Conservation (phyloP, 2,329 filamentous ascomycete genomes). For the Ustulina deusta region DNA sequence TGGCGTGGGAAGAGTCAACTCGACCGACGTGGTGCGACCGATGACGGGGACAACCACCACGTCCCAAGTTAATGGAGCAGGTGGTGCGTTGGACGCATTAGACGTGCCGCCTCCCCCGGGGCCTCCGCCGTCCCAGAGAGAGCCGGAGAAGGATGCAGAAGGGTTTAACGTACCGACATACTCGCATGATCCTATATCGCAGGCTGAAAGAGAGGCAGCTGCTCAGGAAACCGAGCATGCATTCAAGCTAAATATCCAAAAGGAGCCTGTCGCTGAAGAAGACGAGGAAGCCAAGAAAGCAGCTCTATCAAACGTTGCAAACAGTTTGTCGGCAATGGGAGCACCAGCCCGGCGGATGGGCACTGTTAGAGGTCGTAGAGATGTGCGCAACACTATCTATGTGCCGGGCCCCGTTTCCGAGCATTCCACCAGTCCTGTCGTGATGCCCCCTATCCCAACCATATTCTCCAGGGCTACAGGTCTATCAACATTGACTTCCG, state of each 20-base stretch:
- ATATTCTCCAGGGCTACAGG: slow-evolving; percentile 59
- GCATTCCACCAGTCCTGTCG: slow-evolving; percentile 40
- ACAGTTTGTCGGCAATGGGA: slow-evolving; percentile 73
- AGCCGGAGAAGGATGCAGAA: slow-evolving; percentile 73
- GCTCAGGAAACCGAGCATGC: slow-evolving; percentile 72
- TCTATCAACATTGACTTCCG: slow-evolving; percentile 70
- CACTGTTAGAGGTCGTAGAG: slow-evolving; percentile 87
- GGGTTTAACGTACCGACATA: slow-evolving; percentile 79
- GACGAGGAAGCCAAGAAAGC: slow-evolving; percentile 79
- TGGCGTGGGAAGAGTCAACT: slow-evolving; percentile 56
- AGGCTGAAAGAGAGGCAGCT: slow-evolving; percentile 75
- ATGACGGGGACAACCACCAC: slow-evolving; percentile 50
- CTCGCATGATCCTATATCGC: slow-evolving; percentile 74
- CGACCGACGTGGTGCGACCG: slow-evolving; percentile 47
- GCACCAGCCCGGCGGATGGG: slow-evolving; percentile 76
- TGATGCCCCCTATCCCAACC: slow-evolving; percentile 55
- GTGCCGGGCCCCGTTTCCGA: slow-evolving; percentile 64
- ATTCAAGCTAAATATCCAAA: slow-evolving; percentile 84
- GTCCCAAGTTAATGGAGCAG: slow-evolving; percentile 61
- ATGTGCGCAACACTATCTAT: slow-evolving; percentile 92
- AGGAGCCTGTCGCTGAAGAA: slow-evolving; percentile 81
- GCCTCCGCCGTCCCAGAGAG: slow-evolving; percentile 61
- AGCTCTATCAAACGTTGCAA: slow-evolving; percentile 80
- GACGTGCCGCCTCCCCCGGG: slow-evolving; percentile 65
- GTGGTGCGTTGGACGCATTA: slow-evolving; percentile 58